A percentile compares a stretch with the other conserved stretches of the same genome.
Evolutionary conservation across 805 yeast genomes (phyloP).

Genomic region (Metschnikowia kunwiensis): DNA sequence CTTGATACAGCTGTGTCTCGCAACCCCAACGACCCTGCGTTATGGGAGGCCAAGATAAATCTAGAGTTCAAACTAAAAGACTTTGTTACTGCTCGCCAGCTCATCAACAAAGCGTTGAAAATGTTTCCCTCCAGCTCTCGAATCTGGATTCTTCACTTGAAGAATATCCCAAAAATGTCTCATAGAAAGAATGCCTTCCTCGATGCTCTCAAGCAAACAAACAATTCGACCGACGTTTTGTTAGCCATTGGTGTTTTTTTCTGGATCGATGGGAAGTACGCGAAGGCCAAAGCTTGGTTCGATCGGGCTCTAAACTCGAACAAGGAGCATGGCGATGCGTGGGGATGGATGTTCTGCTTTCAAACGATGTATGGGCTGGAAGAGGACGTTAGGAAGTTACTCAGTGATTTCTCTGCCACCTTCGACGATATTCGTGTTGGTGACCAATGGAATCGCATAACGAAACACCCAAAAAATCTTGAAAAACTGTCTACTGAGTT

Average conservation of each 20-base stretch:
- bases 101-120: constrained; percentile 58
- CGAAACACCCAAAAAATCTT: constrained; percentile 48
- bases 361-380: constrained; percentile 10
- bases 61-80: constrained; percentile 56
- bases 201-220: constrained; percentile 68
- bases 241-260: constrained; percentile 64
- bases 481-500: constrained; percentile 40
- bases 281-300: constrained; percentile 71
- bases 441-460: constrained; percentile 49
- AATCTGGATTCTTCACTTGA: constrained; percentile 66
- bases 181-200: constrained; percentile 56
- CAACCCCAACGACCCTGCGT: constrained; percentile 45
- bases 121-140: constrained; percentile 54
- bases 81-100: constrained; percentile 47
- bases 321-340: constrained; percentile 66
- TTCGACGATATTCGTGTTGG: constrained; percentile 54
- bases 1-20: constrained; percentile 63
- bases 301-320: constrained; percentile 61
- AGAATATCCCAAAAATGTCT: constrained; percentile 44
- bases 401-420: background rate
- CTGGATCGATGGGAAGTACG: constrained; percentile 59
- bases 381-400: constrained; percentile 4
- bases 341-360: constrained; percentile 57
- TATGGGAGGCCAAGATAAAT: constrained; percentile 57
- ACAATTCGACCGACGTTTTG: constrained; percentile 57